A percentile compares a stretch with the other conserved stretches of the same genome.
phyloP scores from a whole-genome alignment of 768 basidiomycete genomes.

The Lactarius pseudohatsudake region DNA sequence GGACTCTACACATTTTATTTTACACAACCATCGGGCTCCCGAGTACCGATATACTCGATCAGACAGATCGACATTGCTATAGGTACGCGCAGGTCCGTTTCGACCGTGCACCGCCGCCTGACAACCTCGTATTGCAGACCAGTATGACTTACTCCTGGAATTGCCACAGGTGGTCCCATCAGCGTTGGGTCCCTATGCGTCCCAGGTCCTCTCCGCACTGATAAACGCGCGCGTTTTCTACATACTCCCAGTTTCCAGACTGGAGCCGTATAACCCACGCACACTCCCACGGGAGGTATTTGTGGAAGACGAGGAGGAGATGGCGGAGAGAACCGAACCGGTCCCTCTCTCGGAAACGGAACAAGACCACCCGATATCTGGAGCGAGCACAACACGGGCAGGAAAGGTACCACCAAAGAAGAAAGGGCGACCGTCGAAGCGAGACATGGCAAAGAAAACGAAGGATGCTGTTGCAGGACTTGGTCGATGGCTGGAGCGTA shows the following conservation, averaged over 20 bases:
- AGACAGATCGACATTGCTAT: slow-evolving; percentile 60
- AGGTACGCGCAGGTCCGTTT: slow-evolving; percentile 6
- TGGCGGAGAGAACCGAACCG: background rate
- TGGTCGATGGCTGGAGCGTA: slow-evolving; percentile 57
- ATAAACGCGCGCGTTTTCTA: slow-evolving; percentile 53
- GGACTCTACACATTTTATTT: slow-evolving; percentile 67
- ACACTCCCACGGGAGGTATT: slow-evolving; percentile 69
- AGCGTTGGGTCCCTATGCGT: slow-evolving; percentile 49
- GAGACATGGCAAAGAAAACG: slow-evolving; percentile 27
- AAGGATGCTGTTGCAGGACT: slow-evolving; percentile 46
- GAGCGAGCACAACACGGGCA: background rate
- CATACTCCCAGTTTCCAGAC: slow-evolving; percentile 54
- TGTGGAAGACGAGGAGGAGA: slow-evolving; percentile 38
- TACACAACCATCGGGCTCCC: slow-evolving; percentile 60
- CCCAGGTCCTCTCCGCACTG: slow-evolving; percentile 51
- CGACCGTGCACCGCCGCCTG: slow-evolving; percentile 41
- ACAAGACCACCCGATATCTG: background rate
- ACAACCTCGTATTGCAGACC: slow-evolving; percentile 45
- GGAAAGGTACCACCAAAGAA: slow-evolving; percentile 24
- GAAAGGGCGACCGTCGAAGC: slow-evolving; percentile 30
- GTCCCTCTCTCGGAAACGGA: slow-evolving; percentile 2
- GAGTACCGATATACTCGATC: slow-evolving; percentile 50
- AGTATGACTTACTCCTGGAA: slow-evolving; percentile 47
- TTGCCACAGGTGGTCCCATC: slow-evolving; percentile 50
- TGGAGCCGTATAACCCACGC: slow-evolving; percentile 58